Percentiles rank a stretch among this genome's conserved stretches.
Conservation (phyloP, 169 alveolate genomes). For the Perkinsus olseni region DNA sequence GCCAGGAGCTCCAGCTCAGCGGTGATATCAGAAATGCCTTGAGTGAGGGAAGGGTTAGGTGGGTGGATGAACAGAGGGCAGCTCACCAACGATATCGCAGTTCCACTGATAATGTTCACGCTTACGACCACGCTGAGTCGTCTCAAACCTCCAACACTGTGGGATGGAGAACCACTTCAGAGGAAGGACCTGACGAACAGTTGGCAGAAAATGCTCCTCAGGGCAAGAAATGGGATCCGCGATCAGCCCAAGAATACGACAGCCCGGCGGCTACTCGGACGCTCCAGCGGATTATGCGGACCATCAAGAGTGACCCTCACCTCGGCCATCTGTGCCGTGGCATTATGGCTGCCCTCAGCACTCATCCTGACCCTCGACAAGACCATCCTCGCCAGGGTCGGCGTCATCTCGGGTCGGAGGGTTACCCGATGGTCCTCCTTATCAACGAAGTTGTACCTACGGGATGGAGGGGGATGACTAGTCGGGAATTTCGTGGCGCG, state of each 20-base stretch:
- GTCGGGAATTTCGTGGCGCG: no score
- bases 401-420: conserved; percentile 37
- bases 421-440: conserved; percentile 30
- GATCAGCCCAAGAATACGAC: no score
- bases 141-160: conserved; percentile 36
- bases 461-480: neutral
- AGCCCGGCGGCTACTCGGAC: no score
- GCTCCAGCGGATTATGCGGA: no score
- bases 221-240: no score
- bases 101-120: conserved; percentile 15
- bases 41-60: neutral
- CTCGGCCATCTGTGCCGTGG: conserved; percentile 13
- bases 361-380: conserved; percentile 26
- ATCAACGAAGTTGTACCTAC: conserved; percentile 27
- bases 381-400: conserved; percentile 29
- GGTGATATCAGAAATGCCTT: neutral
- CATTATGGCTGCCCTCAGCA: neutral
- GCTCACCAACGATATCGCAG: conserved; percentile 42
- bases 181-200: neutral
- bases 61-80: neutral
- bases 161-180: conserved; percentile 30
- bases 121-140: conserved; percentile 30
- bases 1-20: conserved; percentile 19
- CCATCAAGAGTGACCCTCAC: neutral
- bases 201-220: neutral